phyloP scores from a whole-genome alignment of 2,329 filamentous ascomycete genomes.

The Byssoonygena ceratinophila region DNA sequence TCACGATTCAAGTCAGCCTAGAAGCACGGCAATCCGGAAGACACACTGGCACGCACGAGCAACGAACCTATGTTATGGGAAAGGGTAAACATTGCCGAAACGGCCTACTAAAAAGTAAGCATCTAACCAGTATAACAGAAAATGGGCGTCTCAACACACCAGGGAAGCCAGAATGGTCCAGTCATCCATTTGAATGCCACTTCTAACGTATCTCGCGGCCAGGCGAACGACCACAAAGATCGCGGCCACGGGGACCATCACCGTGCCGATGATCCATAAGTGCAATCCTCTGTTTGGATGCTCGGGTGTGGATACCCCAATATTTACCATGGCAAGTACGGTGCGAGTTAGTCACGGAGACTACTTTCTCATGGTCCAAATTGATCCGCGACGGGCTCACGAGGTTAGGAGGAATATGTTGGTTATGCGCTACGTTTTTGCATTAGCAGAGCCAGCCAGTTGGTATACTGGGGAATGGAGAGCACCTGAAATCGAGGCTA shows the following conservation, averaged over 20 bases:
- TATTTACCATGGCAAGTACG: constrained; percentile 9
- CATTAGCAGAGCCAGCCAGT: background rate
- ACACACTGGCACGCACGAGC: background rate
- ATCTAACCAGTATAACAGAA: background rate
- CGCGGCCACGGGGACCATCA: constrained; percentile 19
- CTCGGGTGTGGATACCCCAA: constrained; percentile 13
- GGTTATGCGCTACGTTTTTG: background rate
- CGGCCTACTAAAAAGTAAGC: constrained; percentile 7
- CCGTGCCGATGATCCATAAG: constrained; percentile 19
- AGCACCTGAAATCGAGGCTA: background rate
- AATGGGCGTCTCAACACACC: constrained; percentile 7
- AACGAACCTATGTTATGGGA: constrained; percentile 14
- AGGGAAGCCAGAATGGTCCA: constrained; percentile 21
- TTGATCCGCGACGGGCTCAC: background rate
- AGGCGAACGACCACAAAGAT: constrained; percentile 19
- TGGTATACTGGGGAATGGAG: background rate
- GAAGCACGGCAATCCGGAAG: background rate
- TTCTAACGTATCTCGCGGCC: constrained; percentile 16
- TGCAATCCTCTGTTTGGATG: constrained; percentile 20
- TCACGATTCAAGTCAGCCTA: background rate
- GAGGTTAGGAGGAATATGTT: background rate
- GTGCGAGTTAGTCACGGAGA: background rate
- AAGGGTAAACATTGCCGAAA: constrained; percentile 16
- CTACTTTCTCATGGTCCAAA: background rate
- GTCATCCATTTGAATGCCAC: constrained; percentile 19